Evolutionary conservation across 2,329 filamentous ascomycete genomes (phyloP).

Genomic region (Amphichorda felina): DNA sequence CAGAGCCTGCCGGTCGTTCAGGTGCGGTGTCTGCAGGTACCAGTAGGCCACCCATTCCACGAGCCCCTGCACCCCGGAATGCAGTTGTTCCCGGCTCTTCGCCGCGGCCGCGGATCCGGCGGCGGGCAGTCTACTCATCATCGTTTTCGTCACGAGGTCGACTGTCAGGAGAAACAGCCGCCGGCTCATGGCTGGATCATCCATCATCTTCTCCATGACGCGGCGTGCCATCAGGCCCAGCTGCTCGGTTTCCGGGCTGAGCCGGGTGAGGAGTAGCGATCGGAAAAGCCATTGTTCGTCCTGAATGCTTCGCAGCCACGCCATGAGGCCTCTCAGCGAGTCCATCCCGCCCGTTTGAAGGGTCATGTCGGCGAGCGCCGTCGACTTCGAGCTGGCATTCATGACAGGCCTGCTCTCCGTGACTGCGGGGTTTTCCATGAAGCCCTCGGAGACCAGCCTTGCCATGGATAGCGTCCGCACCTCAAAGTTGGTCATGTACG

Average conservation of each 20-base stretch:
- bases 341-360: not conserved
- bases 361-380: not conserved
- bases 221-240: not conserved
- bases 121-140: not conserved
- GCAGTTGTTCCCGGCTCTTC: not conserved
- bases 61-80: not conserved
- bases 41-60: not conserved
- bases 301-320: not conserved
- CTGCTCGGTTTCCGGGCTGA: not conserved
- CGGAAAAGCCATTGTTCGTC: not conserved
- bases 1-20: conserved; percentile 1
- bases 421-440: not conserved
- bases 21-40: not conserved
- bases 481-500: not conserved
- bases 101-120: not conserved
- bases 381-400: not conserved
- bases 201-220: not conserved
- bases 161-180: not conserved
- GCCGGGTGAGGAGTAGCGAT: not conserved
- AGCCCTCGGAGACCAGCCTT: not conserved
- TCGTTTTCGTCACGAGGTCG: not conserved
- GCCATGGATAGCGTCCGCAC: not conserved
- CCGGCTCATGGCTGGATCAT: not conserved
- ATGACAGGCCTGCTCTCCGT: not conserved
- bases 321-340: not conserved